These are phyloP conservation scores for Penicillium herquei DNA, from an alignment of 495 filamentous ascomycete species.

Conservation along the genomic window DNA sequence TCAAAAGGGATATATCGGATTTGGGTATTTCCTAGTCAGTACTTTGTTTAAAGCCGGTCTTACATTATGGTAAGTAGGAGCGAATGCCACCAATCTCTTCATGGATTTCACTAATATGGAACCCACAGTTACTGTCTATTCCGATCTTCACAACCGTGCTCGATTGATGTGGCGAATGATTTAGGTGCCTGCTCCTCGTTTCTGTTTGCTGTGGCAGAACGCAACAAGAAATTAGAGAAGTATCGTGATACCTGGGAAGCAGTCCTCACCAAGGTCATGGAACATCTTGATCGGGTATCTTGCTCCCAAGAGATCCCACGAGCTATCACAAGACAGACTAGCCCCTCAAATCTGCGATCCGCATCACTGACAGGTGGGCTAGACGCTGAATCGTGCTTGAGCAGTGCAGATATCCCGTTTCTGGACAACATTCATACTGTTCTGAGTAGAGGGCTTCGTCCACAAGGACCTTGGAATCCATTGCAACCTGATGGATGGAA, in stretches of 20 bases:
- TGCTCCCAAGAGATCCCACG: background rate
- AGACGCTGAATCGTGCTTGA: background rate
- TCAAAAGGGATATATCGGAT: constrained; percentile 38
- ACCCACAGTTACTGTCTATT: constrained; percentile 5
- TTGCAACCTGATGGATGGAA: too few species aligned
- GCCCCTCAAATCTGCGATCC: background rate
- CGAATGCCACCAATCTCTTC: background rate
- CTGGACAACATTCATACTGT: background rate
- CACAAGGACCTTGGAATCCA: too few species aligned
- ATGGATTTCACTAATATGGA: background rate
- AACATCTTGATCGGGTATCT: constrained; percentile 2
- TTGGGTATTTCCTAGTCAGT: constrained; percentile 41
- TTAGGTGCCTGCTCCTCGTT: constrained; percentile 7
- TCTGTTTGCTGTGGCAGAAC: constrained; percentile 5
- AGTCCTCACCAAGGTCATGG: constrained; percentile 5
- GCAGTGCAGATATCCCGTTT: background rate
- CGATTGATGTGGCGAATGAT: constrained; percentile 5
- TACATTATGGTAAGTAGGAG: constrained; percentile 28
- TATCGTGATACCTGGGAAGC: constrained; percentile 9
- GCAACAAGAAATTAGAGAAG: constrained; percentile 1
- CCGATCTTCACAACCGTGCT: constrained; percentile 6
- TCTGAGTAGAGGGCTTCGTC: too few species aligned
- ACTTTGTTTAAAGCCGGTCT: constrained; percentile 40
- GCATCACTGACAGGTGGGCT: background rate
- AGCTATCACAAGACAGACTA: background rate